Conservation (phyloP, 371 early-diverging fungal species). For the Neoconidiobolus thromboides region DNA sequence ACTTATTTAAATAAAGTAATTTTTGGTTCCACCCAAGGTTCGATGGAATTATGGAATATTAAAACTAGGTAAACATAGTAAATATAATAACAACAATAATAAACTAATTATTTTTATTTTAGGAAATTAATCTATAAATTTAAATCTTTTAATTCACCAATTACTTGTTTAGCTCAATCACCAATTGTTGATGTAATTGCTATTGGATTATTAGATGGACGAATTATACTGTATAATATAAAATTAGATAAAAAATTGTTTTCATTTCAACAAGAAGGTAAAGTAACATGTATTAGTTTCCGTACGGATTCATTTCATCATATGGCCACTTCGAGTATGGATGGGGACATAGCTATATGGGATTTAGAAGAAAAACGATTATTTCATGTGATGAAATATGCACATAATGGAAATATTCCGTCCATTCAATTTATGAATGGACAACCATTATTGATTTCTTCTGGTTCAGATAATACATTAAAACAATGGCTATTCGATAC, state of each 20-base stretch:
- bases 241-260: constrained; percentile 49
- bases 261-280: constrained; percentile 59
- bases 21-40: constrained; percentile 64
- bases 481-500: constrained; percentile 93
- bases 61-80: constrained; percentile 22
- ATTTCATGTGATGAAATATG: constrained; percentile 53
- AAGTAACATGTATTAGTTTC: constrained; percentile 77
- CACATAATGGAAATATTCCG: constrained; percentile 59
- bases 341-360: constrained; percentile 85
- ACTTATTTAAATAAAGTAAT: constrained; percentile 93
- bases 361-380: constrained; percentile 60
- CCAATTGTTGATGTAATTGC: constrained; percentile 88
- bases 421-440: constrained; percentile 56
- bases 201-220: constrained; percentile 73
- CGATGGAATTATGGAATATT: constrained; percentile 87
- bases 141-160: constrained; percentile 43
- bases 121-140: constrained; percentile 58
- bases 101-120: not conserved
- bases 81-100: not conserved
- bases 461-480: constrained; percentile 78
- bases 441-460: constrained; percentile 70
- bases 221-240: constrained; percentile 65
- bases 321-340: constrained; percentile 74
- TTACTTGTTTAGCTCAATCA: constrained; percentile 61
- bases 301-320: constrained; percentile 54